A percentile compares a stretch with the other conserved stretches of the same genome.
These are phyloP conservation scores for Cercophora samala DNA, from an alignment of 495 filamentous ascomycete genomes.

Conservation along the genomic window DNA sequence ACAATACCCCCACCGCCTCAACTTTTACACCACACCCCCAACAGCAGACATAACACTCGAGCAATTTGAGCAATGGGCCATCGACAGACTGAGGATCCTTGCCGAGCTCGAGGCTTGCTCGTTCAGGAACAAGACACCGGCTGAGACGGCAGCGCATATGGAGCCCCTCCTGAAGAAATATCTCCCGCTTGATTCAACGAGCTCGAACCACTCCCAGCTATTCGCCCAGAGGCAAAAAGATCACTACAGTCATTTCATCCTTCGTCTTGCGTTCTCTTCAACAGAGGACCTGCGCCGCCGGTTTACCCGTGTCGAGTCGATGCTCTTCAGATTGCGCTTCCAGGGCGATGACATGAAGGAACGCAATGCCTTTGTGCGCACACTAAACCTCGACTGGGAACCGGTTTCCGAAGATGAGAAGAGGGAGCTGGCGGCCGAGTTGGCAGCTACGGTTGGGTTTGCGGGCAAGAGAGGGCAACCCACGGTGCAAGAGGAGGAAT, in stretches of 20 bases:
- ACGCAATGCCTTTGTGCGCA: conserved; percentile 69
- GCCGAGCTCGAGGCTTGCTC: conserved; percentile 94
- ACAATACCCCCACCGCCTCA: conserved; percentile 81
- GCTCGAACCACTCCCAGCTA: conserved; percentile 51
- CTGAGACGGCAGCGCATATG: conserved; percentile 78
- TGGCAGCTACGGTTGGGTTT: conserved; percentile 33
- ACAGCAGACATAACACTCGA: conserved; percentile 94
- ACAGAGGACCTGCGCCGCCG: conserved; percentile 90
- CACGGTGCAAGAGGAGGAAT: conserved; percentile 60
- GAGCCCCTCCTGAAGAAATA: conserved; percentile 78
- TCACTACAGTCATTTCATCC: conserved; percentile 97
- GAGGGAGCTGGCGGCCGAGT: conserved; percentile 44
- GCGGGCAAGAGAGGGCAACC: conserved; percentile 32
- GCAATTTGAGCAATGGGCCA: conserved; percentile 99
- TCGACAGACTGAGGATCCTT: conserved; percentile 89
- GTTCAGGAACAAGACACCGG: conserved; percentile 80
- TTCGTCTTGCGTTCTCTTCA: conserved; percentile 85
- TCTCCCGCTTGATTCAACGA: conserved; percentile 77
- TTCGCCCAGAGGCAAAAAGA: conserved; percentile 84
- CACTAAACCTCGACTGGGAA: conserved; percentile 73
- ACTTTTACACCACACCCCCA: conserved; percentile 85
- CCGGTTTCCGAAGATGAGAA: conserved; percentile 73
- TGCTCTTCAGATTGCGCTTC: conserved; percentile 81
- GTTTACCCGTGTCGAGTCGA: conserved; percentile 81
- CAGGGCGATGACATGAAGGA: conserved; percentile 66